Conservation (phyloP, 768 basidiomycete genomes). For the Phylloporus scabripes region DNA sequence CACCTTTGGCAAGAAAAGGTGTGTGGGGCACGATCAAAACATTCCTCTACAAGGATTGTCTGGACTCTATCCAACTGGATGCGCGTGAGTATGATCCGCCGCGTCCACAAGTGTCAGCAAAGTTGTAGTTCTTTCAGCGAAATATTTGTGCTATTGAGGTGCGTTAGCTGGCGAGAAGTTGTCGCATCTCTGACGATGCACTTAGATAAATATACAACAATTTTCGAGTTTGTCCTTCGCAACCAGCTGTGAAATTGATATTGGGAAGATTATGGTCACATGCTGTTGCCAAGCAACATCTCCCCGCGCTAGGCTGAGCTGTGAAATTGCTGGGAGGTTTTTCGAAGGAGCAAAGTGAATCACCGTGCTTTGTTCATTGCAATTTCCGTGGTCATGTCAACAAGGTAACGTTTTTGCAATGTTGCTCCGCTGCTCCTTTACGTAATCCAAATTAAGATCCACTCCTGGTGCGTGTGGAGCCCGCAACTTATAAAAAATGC, state of each 20-base stretch:
- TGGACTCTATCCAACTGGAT: conserved; percentile 36
- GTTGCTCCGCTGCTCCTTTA: conserved; percentile 12
- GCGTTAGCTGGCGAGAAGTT: neutral
- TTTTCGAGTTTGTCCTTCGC: neutral
- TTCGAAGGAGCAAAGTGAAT: neutral
- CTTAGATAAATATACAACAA: neutral
- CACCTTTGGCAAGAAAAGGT: conserved; percentile 47
- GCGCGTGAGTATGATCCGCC: conserved; percentile 9
- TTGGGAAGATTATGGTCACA: neutral
- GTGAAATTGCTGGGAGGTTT: neutral
- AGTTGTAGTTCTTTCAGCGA: conserved; percentile 11
- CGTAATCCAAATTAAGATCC: conserved; percentile 2
- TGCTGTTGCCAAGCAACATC: conserved; percentile 16
- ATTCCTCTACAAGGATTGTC: conserved; percentile 51
- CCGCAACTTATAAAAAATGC: conserved; percentile 8
- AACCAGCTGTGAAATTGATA: conserved; percentile 4
- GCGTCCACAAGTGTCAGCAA: conserved; percentile 7
- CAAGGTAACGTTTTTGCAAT: conserved; percentile 18
- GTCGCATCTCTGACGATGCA: conserved; percentile 2
- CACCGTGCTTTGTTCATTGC: conserved; percentile 4
- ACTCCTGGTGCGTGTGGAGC: neutral
- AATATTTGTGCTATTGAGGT: conserved; percentile 6
- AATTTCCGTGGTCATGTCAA: conserved; percentile 8
- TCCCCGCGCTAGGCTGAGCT: neutral
- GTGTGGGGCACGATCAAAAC: conserved; percentile 73